Evolutionary conservation across 2,329 filamentous ascomycete genomes (phyloP).

Genomic region (Neophaeococcomyces aloes): DNA sequence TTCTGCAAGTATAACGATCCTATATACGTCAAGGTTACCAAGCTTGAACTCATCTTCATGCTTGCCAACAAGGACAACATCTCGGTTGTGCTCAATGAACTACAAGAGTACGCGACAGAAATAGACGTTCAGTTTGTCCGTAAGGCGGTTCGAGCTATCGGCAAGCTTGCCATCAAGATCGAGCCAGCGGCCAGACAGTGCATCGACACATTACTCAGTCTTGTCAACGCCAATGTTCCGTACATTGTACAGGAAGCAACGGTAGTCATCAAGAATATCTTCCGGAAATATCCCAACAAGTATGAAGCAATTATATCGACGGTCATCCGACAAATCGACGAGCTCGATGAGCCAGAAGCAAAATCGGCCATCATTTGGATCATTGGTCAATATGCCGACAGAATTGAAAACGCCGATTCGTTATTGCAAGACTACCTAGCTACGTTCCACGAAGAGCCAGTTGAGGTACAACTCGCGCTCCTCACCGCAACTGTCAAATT

Average conservation of each 20-base stretch:
- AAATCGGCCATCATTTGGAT: conserved; percentile 99
- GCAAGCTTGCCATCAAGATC: conserved; percentile 97
- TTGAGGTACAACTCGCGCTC: conserved; percentile 89
- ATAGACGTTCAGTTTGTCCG: conserved; percentile 98
- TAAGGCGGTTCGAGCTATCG: conserved; percentile 93
- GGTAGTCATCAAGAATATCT: conserved; percentile 97
- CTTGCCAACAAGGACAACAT: conserved; percentile 92
- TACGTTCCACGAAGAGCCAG: conserved; percentile 84
- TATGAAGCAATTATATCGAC: conserved; percentile 97
- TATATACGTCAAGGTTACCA: conserved; percentile 98
- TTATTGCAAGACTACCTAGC: conserved; percentile 91
- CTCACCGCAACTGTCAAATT: conserved; percentile 95
- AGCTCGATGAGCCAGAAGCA: conserved; percentile 90
- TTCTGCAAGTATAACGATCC: conserved; percentile 99
- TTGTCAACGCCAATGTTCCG: conserved; percentile 94
- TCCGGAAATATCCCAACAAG: conserved; percentile 97
- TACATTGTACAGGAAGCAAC: conserved; percentile 99
- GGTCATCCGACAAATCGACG: conserved; percentile 91
- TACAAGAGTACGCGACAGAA: conserved; percentile 92
- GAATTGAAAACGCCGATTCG: conserved; percentile 92
- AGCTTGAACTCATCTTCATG: conserved; percentile 98
- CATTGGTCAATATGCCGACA: conserved; percentile 92
- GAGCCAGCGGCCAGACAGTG: conserved; percentile 83
- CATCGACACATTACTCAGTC: conserved; percentile 82
- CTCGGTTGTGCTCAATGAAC: conserved; percentile 81